Conservation (phyloP, 176 grass and related monocot genomes). For the Rhynchospora tenuis region DNA sequence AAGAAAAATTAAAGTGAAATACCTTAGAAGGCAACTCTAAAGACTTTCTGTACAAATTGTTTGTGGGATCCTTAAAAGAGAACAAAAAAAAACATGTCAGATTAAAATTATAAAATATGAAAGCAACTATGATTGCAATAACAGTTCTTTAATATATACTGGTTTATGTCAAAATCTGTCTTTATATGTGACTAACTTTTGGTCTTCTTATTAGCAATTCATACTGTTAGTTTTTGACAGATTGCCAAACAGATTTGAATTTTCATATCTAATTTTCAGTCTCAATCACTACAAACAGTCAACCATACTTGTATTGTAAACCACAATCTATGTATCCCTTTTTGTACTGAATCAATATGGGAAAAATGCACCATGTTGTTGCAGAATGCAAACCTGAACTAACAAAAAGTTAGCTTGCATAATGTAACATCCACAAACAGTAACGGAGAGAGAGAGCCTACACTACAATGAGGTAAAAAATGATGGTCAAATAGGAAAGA, state of each 20-base stretch:
- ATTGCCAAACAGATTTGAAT: neutral
- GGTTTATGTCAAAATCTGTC: neutral
- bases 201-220: neutral
- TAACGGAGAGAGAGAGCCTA: too few relatives aligned
- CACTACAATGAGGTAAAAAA: too few relatives aligned
- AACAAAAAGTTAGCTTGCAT: too few relatives aligned
- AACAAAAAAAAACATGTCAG: constrained; percentile 12
- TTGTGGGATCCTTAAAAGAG: constrained; percentile 41
- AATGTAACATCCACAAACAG: too few relatives aligned
- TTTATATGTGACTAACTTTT: neutral
- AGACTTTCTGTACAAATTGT: constrained; percentile 37
- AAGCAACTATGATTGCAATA: neutral
- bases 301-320: neutral
- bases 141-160: neutral
- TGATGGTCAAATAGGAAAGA: too few relatives aligned
- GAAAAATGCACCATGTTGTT: too few relatives aligned
- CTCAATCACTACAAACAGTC: neutral
- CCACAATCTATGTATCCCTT: too few relatives aligned
- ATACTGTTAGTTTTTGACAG: neutral
- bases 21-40: constrained; percentile 32
- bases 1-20: constrained; percentile 5
- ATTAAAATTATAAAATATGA: neutral
- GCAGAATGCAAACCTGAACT: too few relatives aligned
- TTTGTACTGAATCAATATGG: too few relatives aligned
- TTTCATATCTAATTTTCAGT: neutral